Base-by-base conservation (phyloP, 345 rosid genomes). In the Salix viminalis region DNA sequence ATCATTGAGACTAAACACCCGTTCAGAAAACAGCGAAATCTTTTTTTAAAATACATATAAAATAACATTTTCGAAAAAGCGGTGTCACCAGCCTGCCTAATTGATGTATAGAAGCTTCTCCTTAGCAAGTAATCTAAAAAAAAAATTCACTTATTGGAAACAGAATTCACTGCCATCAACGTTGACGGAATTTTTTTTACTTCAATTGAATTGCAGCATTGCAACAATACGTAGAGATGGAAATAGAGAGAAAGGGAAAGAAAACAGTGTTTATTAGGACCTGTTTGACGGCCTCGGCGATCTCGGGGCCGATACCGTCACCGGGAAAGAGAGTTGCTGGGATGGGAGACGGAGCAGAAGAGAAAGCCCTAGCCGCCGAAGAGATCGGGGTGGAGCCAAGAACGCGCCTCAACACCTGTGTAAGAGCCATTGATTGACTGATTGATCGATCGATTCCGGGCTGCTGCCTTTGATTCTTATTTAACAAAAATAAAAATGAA, bases 251-350 rank as follows among this genome's bases (percentile, higher is more conserved):
- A 11, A 28, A 7, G 34, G 44, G 9, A 10, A 41, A 11, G 13
- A 23, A 6, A 42, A 58, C 11, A 23, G 14, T 3, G 6, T 58
- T 58, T 10, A 58, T n/a, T 10, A 14, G 41, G 15, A 76, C 99
- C 96, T 92, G 79, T 82, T 96, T 96, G 82, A 94, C 98, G 75
- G 99, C 89, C 67, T 90, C 91, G 7, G 99, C 98, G 85, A 96
- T 96, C 88, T 96, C 99, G 54, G 99, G 99, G 78, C 99, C 99
- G 83, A 95, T 92, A 69, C 98, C 99, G 62, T 96, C 98, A 73
- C 98, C 99, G 56, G 99, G 98, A 79, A 96, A 96, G 72, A 96
- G 93, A 42, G 99, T 96, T 82, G 96, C 98, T 16, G 82, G 82
- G 85, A 96, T 96, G 73, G 91, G 87, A 76, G 83, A 50, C 32